These are phyloP conservation scores for Hansenula sp. DNA, from an alignment of 1,139 yeast species.

Conservation along the genomic window DNA sequence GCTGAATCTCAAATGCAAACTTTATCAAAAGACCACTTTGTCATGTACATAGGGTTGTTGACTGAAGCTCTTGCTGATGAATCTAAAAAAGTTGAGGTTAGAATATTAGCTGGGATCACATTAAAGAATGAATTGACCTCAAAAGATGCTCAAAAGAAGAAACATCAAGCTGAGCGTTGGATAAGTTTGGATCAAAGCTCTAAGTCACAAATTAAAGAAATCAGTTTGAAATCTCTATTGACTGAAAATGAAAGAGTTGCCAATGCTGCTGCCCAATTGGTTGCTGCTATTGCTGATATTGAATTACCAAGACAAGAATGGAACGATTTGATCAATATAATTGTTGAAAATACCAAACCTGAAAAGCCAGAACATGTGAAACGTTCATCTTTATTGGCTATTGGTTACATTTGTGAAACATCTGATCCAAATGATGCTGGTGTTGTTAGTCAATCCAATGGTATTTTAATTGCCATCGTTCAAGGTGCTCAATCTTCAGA, in stretches of 20 bases:
- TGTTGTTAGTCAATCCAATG: slow-evolving; percentile 81
- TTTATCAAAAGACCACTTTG: slow-evolving; percentile 74
- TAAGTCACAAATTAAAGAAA: slow-evolving; percentile 62
- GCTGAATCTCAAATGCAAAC: slow-evolving; percentile 79
- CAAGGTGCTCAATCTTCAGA: slow-evolving; percentile 92
- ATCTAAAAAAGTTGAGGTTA: slow-evolving; percentile 67
- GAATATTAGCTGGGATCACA: slow-evolving; percentile 88
- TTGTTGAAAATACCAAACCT: slow-evolving; percentile 80
- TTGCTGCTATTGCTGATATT: slow-evolving; percentile 93
- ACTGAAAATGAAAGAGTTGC: slow-evolving; percentile 78
- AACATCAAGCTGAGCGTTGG: slow-evolving; percentile 48
- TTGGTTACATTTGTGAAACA: slow-evolving; percentile 94
- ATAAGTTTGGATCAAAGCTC: slow-evolving; percentile 42
- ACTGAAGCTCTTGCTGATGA: slow-evolving; percentile 70
- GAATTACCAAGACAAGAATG: slow-evolving; percentile 87
- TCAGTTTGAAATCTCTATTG: slow-evolving; percentile 60
- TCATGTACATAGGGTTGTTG: slow-evolving; percentile 64
- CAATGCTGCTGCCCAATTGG: slow-evolving; percentile 85
- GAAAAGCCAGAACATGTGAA: slow-evolving; percentile 77
- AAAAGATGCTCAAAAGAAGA: slow-evolving; percentile 53
- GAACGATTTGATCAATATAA: slow-evolving; percentile 78
- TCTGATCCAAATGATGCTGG: slow-evolving; percentile 84
- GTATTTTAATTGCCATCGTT: slow-evolving; percentile 89
- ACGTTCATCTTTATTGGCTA: slow-evolving; percentile 80
- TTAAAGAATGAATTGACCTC: slow-evolving; percentile 85